phyloP scores from a whole-genome alignment of 257 asterid genomes.

The Thymus quinquecostatus region DNA sequence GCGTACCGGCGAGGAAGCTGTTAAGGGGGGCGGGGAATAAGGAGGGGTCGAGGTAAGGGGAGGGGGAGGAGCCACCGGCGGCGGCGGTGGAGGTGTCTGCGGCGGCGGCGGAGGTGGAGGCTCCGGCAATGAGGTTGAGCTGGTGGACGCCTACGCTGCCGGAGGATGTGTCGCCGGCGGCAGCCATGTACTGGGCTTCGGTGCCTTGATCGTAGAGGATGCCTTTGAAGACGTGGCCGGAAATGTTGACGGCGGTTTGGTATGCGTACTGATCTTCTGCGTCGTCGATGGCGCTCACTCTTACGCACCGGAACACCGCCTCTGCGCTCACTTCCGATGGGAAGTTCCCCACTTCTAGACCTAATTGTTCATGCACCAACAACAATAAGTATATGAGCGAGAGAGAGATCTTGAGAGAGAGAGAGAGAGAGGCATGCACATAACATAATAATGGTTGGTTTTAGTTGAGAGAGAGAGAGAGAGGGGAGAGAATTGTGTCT shows the following conservation, averaged over 20 bases:
- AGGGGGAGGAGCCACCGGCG: neutral
- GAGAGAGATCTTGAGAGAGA: conserved; percentile 1
- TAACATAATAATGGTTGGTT: neutral
- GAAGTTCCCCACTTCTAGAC: conserved; percentile 77
- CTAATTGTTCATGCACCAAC: conserved; percentile 33
- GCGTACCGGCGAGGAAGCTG: conserved; percentile 94
- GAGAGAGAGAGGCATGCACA: conserved; percentile 11
- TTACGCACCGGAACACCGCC: conserved; percentile 89
- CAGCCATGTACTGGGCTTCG: conserved; percentile 72
- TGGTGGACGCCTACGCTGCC: conserved; percentile 68
- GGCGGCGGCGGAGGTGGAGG: conserved; percentile 46
- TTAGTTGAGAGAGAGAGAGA: neutral
- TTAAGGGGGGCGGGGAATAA: conserved; percentile 71
- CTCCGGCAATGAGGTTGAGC: conserved; percentile 57
- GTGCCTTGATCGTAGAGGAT: conserved; percentile 89
- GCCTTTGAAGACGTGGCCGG: conserved; percentile 93
- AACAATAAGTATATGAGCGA: neutral
- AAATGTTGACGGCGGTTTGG: conserved; percentile 86
- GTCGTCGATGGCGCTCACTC: conserved; percentile 76
- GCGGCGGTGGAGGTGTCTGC: conserved; percentile 39
- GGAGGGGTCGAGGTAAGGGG: conserved; percentile 64
- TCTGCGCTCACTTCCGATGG: conserved; percentile 77
- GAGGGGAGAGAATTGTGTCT: neutral
- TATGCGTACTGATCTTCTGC: conserved; percentile 81
- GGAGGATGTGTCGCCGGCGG: conserved; percentile 69